phyloP scores from a whole-genome alignment of 441 rosid species.

The Pelargonium myrrhifolium region DNA sequence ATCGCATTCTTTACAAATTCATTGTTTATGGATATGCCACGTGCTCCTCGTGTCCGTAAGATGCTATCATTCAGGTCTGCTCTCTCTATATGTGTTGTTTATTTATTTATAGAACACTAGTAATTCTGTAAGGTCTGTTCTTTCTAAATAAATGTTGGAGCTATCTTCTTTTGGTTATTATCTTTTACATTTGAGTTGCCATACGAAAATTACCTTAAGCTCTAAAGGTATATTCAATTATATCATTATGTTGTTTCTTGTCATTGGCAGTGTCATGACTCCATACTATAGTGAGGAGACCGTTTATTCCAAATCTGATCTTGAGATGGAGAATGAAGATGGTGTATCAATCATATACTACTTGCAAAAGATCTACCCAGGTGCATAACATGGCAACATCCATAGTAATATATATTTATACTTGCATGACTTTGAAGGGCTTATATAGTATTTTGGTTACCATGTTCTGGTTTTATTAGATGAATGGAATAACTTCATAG shows the following conservation, averaged over 20 bases:
- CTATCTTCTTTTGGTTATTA: not conserved
- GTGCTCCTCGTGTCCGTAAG: constrained; percentile 87
- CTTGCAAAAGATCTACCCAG: constrained; percentile 93
- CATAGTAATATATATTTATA: not conserved
- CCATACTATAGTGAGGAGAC: constrained; percentile 98
- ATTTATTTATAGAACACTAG: constrained; percentile 1
- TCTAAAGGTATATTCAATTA: constrained; percentile 9
- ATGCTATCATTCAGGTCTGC: constrained; percentile 95
- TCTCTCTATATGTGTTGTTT: constrained; percentile 7
- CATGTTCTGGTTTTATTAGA: constrained; percentile 36
- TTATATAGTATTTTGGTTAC: not conserved
- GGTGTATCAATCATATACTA: constrained; percentile 90
- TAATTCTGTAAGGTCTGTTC: not conserved
- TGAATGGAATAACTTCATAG: constrained; percentile 97
- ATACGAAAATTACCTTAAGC: not conserved
- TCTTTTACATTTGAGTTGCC: not conserved
- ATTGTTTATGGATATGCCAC: constrained; percentile 97
- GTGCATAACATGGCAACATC: constrained; percentile 30
- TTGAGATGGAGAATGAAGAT: constrained; percentile 95
- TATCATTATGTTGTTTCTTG: constrained; percentile 16
- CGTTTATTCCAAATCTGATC: constrained; percentile 82
- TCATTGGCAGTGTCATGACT: constrained; percentile 75
- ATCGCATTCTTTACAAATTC: constrained; percentile 92
- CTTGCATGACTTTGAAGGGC: not conserved
- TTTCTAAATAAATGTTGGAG: constrained; percentile 7